Conservation (phyloP, 148 eudicot species). For the Limonium bicolor region DNA sequence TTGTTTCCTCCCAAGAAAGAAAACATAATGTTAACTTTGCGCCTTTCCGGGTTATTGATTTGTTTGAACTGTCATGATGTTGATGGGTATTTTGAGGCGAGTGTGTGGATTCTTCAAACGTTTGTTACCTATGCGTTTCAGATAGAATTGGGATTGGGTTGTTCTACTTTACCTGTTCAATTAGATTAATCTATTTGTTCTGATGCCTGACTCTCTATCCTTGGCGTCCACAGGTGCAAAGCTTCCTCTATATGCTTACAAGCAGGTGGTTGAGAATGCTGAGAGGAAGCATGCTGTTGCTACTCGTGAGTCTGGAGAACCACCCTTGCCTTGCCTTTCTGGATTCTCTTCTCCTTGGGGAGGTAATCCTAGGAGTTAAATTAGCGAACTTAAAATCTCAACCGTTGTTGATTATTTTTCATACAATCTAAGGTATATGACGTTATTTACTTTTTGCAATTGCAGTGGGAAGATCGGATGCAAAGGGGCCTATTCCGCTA, state of each 20-base stretch:
- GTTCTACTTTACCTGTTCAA: background rate
- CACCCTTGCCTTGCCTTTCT: slow-evolving; percentile 81
- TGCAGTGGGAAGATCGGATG: slow-evolving; percentile 45
- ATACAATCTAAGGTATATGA: slow-evolving; percentile 1
- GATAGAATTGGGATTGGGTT: no score
- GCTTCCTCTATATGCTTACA: slow-evolving; percentile 61
- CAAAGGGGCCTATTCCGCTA: slow-evolving; percentile 35
- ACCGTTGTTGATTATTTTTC: slow-evolving; percentile 5
- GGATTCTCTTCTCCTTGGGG: slow-evolving; percentile 83
- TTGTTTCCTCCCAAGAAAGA: no score
- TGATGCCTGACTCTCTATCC: background rate
- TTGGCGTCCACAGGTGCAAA: slow-evolving; percentile 41
- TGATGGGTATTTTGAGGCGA: no score
- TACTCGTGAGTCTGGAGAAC: slow-evolving; percentile 26
- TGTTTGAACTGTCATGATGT: no score
- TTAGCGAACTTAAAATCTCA: no score
- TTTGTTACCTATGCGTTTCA: no score
- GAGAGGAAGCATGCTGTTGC: slow-evolving; percentile 18
- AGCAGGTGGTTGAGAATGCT: slow-evolving; percentile 15
- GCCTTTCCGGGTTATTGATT: no score
- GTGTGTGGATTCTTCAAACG: no score
- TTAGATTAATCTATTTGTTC: background rate
- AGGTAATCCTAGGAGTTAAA: slow-evolving; percentile 36
- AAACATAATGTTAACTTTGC: no score
- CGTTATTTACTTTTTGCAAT: slow-evolving; percentile 17